phyloP scores from a whole-genome alignment of 2,329 filamentous ascomycete species.

The Claviceps quebecensis region DNA sequence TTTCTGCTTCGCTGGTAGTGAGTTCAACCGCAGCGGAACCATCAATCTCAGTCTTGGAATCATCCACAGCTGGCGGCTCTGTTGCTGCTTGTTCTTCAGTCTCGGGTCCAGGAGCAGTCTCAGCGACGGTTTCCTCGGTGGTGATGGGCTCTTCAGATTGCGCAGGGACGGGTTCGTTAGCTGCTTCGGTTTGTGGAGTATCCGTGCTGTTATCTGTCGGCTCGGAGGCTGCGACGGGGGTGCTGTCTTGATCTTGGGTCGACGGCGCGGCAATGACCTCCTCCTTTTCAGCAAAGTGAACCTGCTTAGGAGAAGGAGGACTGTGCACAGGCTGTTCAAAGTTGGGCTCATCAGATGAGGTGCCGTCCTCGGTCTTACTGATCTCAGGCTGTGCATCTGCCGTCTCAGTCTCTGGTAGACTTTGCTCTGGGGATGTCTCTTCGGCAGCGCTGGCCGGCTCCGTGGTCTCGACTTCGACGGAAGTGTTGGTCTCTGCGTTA shows the following conservation, averaged over 20 bases:
- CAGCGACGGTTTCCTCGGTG: background rate
- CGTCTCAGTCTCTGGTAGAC: background rate
- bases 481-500: background rate
- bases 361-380: background rate
- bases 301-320: slow-evolving; percentile 3
- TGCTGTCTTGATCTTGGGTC: background rate
- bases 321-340: background rate
- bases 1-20: background rate
- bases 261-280: background rate
- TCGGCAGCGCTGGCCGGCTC: background rate
- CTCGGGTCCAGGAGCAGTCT: background rate
- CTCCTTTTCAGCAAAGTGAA: slow-evolving; percentile 6
- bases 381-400: background rate
- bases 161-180: slow-evolving; percentile 1
- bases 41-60: background rate
- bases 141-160: background rate
- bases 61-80: background rate
- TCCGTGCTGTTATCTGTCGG: background rate
- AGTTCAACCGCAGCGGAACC: background rate
- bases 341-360: background rate
- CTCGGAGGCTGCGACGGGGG: background rate
- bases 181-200: background rate
- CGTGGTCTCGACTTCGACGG: background rate
- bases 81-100: background rate
- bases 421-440: background rate